Percentiles rank a stretch among this genome's conserved stretches.
These are phyloP conservation scores for Cytospora mali DNA, from an alignment of 2,329 filamentous ascomycete species.

Conservation along the genomic window DNA sequence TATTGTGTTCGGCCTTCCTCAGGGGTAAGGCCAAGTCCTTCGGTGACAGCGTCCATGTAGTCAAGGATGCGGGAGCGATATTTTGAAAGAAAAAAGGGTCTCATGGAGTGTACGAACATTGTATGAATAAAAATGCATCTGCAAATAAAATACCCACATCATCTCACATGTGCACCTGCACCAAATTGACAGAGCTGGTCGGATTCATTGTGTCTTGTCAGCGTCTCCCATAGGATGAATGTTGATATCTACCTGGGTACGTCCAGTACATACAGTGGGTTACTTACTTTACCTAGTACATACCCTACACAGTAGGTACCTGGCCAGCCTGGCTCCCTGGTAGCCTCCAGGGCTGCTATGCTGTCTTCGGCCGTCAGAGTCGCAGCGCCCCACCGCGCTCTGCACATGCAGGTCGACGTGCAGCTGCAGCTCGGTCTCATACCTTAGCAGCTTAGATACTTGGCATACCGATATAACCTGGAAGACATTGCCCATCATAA, in stretches of 20 bases:
- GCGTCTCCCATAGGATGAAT: not conserved
- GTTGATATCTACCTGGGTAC: not conserved
- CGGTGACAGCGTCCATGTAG: not conserved
- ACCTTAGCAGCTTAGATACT: too few relatives aligned
- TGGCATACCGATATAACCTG: too few relatives aligned
- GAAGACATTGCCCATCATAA: not conserved
- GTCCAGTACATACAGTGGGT: too few relatives aligned
- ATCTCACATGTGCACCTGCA: not conserved
- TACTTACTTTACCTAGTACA: too few relatives aligned
- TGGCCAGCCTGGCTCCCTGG: too few relatives aligned
- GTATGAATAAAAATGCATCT: not conserved
- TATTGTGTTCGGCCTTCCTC: conserved; percentile 73
- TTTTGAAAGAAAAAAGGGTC: not conserved
- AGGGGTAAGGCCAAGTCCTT: conserved; percentile 39
- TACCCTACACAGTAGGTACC: too few relatives aligned
- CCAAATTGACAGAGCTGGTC: not conserved
- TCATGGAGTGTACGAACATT: not conserved
- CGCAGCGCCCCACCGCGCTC: too few relatives aligned
- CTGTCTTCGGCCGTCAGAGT: too few relatives aligned
- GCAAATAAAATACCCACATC: not conserved
- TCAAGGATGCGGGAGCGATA: conserved; percentile 21
- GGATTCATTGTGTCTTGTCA: not conserved
- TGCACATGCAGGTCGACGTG: not conserved
- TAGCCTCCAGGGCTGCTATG: too few relatives aligned
- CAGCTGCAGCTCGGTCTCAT: not conserved